Conservation (phyloP, 768 basidiomycete genomes). For the Arthromyces matolae region DNA sequence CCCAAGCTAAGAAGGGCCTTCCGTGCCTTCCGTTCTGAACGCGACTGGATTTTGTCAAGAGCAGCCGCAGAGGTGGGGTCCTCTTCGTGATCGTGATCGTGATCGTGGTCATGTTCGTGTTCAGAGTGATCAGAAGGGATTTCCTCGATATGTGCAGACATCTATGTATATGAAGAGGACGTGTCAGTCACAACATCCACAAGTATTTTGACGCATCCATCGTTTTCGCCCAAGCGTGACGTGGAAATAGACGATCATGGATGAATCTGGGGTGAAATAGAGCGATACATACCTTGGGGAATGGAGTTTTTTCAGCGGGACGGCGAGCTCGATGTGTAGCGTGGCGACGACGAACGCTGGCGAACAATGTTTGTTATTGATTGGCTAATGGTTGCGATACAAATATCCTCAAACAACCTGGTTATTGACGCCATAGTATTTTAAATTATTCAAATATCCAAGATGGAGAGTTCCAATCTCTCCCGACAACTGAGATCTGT, state of each 20-base stretch:
- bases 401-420: conserved; percentile 25
- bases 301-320: conserved; percentile 18
- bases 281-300: conserved; percentile 27
- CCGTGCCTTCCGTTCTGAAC: conserved; percentile 91
- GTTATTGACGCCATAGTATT: too few species aligned
- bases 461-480: conserved; percentile 37
- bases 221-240: conserved; percentile 12
- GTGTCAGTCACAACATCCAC: conserved; percentile 34
- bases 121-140: conserved; percentile 74
- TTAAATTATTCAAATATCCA: neutral
- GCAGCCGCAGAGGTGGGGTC: conserved; percentile 82
- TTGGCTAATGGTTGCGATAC: conserved; percentile 19
- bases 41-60: conserved; percentile 91
- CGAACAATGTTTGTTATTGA: conserved; percentile 27
- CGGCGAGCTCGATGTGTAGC: conserved; percentile 35
- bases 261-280: neutral
- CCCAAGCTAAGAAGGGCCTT: conserved; percentile 91
- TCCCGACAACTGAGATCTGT: conserved; percentile 54
- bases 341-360: conserved; percentile 32
- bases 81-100: conserved; percentile 60
- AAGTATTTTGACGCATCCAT: conserved; percentile 31
- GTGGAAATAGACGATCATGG: too few species aligned
- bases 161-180: conserved; percentile 39
- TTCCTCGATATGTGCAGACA: conserved; percentile 86
- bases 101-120: conserved; percentile 52